Base-by-base conservation (phyloP, 2,329 filamentous ascomycete genomes). In the Xylariaceae sp. region DNA sequence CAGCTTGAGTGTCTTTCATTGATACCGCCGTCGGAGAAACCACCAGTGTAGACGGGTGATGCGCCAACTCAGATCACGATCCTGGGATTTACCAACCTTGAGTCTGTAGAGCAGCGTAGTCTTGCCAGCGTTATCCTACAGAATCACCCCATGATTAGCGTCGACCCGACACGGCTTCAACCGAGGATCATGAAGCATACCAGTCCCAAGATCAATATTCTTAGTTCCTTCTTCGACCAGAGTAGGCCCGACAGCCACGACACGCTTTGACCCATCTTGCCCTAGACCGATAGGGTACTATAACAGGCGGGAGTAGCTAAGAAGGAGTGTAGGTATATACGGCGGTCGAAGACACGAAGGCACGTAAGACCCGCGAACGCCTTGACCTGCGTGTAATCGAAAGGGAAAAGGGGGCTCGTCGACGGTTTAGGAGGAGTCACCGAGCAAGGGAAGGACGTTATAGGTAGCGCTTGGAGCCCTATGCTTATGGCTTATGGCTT, bases 201-300 rank as follows among this genome's bases (percentile, higher is more conserved):
- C 74, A 96, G 83, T 67, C 91, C 91, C 58, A 96, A 76, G 64
- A 96, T 96, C 72, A 99, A 75, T 75, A 99, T 99, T 66, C 94
- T 80, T 62, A 96, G 96, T 76, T 99, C 94, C 77, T 97, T 99
- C 80, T 97, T 97, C 42, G 88, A 77, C 86, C 88, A 97, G 59
- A 95, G 67, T 58, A 95, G 76, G 72, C 76, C 74, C 51, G 87
- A 88, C 66, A 90, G 76, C 83, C 83, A 86, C 71, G 83, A 86
- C 70, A 86, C 75, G 65, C 79, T 78, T 62, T 80, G 76, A 67
- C 83, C 83, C 83, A 86, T 86, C 55, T 72, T 81, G 73, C 57
- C 51, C 57, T 39, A 47, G n/a, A 57, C 30, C 42, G 32, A 19
- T 19, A 19, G 19, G 19, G 11, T 46, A 35, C 31, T n/a, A 29